A percentile compares a stretch with the other conserved stretches of the same genome.
phyloP scores from a whole-genome alignment of 108 stramenopile species.

The Epithemia pelagica region DNA sequence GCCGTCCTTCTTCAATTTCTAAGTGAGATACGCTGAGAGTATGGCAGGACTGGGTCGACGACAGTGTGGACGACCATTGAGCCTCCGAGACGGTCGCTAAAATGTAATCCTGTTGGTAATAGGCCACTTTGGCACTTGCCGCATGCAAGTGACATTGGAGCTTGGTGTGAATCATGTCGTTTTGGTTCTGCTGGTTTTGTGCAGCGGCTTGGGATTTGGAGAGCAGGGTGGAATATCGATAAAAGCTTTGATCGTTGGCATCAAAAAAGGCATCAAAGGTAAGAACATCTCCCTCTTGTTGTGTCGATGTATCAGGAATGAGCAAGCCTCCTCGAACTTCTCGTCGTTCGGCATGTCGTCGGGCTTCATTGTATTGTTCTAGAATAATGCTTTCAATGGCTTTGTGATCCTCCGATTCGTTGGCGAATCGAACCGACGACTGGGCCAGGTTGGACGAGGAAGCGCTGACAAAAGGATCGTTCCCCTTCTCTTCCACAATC shows the following conservation, averaged over 20 bases:
- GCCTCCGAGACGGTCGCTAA: conserved; percentile 47
- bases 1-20: conserved; percentile 58
- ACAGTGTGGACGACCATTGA: conserved; percentile 22
- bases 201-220: conserved; percentile 15
- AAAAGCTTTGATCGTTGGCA: conserved; percentile 70
- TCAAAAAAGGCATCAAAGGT: conserved; percentile 83
- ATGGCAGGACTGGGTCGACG: conserved; percentile 26
- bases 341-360: conserved; percentile 51
- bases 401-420: conserved; percentile 47
- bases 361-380: conserved; percentile 67
- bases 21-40: conserved; percentile 44
- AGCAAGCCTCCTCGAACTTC: conserved; percentile 64
- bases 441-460: neutral
- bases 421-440: neutral
- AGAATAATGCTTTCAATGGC: conserved; percentile 59
- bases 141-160: conserved; percentile 40
- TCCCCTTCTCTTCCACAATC: neutral
- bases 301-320: conserved; percentile 38
- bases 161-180: conserved; percentile 39
- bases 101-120: conserved; percentile 42
- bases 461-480: too few species aligned
- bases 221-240: conserved; percentile 39
- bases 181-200: conserved; percentile 7
- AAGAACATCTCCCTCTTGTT: conserved; percentile 23
- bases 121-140: conserved; percentile 43